Conservation (phyloP, 805 yeast genomes). For the Maudiozyma serrabonitensis region DNA sequence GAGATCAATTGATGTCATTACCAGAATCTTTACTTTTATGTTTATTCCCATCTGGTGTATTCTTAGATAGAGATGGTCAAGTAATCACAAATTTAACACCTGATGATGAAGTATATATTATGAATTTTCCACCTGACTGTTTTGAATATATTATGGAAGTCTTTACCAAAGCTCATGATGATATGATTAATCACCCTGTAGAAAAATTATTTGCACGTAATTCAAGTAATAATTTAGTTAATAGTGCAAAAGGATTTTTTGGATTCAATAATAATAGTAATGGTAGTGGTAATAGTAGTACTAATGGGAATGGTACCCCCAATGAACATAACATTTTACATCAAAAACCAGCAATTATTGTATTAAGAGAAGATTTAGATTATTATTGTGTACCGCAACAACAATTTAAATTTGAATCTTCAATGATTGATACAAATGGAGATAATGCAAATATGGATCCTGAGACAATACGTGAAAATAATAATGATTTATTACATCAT, state of each 20-base stretch:
- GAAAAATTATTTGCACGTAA: slow-evolving; percentile 30
- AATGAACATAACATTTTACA: slow-evolving; percentile 59
- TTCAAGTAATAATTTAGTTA: slow-evolving; percentile 8
- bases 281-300: slow-evolving; percentile 1
- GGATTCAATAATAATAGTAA: slow-evolving; percentile 7
- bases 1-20: slow-evolving; percentile 82
- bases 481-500: slow-evolving; percentile 25
- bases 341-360: slow-evolving; percentile 83
- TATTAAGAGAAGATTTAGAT: slow-evolving; percentile 87
- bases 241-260: slow-evolving; percentile 24
- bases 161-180: slow-evolving; percentile 61
- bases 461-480: slow-evolving; percentile 37
- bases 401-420: slow-evolving; percentile 31
- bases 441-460: slow-evolving; percentile 14
- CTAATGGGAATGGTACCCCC: slow-evolving; percentile 12
- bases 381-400: slow-evolving; percentile 71
- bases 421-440: neutral
- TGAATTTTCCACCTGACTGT: slow-evolving; percentile 75
- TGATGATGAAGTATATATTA: slow-evolving; percentile 64
- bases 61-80: slow-evolving; percentile 65
- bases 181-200: slow-evolving; percentile 35
- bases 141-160: slow-evolving; percentile 71
- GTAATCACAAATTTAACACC: slow-evolving; percentile 73
- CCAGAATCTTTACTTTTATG: slow-evolving; percentile 87
- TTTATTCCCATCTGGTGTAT: slow-evolving; percentile 83